A percentile compares a stretch with the other conserved stretches of the same genome.
phyloP scores from a whole-genome alignment of 306 rosid genomes.

The Inga oerstediana region DNA sequence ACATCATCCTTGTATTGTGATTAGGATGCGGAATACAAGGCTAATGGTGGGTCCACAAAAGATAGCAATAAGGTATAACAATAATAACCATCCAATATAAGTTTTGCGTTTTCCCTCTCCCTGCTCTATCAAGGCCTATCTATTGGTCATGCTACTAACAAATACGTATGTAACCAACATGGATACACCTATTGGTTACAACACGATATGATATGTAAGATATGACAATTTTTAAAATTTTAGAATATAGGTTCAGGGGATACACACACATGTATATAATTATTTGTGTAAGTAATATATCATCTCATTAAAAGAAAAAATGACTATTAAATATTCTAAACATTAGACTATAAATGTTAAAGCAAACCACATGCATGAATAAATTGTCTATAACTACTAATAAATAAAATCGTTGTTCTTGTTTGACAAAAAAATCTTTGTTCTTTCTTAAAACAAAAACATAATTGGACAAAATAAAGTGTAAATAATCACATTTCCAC shows the following conservation, averaged over 20 bases:
- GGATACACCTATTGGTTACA: not conserved
- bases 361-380: not conserved
- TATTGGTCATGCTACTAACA: not conserved
- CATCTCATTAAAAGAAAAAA: not conserved
- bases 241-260: not conserved
- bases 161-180: not conserved
- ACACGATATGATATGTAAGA: not conserved
- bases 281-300: not conserved
- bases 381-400: not conserved
- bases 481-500: not conserved
- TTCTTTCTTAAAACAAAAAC: not conserved
- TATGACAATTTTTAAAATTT: too few species aligned
- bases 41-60: constrained; percentile 44
- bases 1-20: constrained; percentile 23
- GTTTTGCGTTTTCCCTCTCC: constrained; percentile 10
- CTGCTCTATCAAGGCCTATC: not conserved
- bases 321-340: too few species aligned
- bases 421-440: too few species aligned
- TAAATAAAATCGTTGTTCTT: not conserved
- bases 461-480: not conserved
- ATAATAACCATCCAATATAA: not conserved
- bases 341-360: too few species aligned
- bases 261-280: not conserved
- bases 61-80: constrained; percentile 48
- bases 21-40: constrained; percentile 51